Percentiles rank a stretch among this genome's conserved stretches.
phyloP scores from a whole-genome alignment of 306 rosid species.

The Herpetospermum pedunculosum region DNA sequence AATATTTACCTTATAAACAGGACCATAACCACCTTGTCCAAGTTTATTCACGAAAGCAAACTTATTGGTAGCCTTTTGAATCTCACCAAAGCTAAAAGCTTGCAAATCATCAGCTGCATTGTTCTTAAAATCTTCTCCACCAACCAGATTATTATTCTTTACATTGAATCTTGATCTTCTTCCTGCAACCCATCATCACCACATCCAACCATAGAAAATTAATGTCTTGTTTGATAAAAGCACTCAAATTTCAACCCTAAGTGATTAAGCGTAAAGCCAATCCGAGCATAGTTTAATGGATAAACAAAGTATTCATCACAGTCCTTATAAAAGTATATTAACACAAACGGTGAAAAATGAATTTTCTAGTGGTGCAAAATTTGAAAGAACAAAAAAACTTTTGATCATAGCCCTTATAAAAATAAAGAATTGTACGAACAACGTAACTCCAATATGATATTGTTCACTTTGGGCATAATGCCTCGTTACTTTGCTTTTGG shows the following conservation, averaged over 20 bases:
- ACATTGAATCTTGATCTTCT: background rate
- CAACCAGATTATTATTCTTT: background rate
- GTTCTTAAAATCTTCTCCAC: conserved; percentile 11
- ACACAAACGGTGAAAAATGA: background rate
- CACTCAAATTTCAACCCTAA: no score
- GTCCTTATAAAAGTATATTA: no score
- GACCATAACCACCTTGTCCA: conserved; percentile 50
- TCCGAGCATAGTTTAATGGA: no score
- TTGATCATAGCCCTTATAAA: no score
- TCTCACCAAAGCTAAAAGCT: conserved; percentile 10
- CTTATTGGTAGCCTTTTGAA: conserved; percentile 18
- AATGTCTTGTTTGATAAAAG: no score
- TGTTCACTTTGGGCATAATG: no score
- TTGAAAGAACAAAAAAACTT: background rate
- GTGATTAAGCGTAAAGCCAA: no score
- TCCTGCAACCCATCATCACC: background rate
- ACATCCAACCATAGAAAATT: background rate
- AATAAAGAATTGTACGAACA: no score
- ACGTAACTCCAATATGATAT: no score
- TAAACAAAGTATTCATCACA: no score
- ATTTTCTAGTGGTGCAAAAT: background rate
- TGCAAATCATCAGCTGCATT: conserved; percentile 21
- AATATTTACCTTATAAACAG: conserved; percentile 18
- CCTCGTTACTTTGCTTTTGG: no score
- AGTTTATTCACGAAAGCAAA: conserved; percentile 35